Evolutionary conservation across 805 yeast species (phyloP).

Genomic region (Priceomyces carsonii): DNA sequence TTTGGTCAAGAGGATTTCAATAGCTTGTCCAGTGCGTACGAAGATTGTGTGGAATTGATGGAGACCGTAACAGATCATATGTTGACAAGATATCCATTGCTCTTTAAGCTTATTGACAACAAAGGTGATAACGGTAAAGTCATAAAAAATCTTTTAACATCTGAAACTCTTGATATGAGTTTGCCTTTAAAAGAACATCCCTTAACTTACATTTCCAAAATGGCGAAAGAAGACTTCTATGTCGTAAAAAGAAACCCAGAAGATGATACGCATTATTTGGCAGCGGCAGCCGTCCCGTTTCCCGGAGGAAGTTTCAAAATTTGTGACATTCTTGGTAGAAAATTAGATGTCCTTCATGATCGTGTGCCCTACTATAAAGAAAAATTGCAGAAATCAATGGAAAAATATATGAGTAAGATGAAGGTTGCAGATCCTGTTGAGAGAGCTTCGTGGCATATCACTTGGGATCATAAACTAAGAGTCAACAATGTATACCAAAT

Average conservation of each 20-base stretch:
- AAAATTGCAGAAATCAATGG: constrained; percentile 69
- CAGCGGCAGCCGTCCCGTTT: constrained; percentile 76
- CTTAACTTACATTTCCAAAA: constrained; percentile 57
- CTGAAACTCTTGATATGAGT: constrained; percentile 61
- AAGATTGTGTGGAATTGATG: constrained; percentile 65
- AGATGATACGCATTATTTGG: constrained; percentile 58
- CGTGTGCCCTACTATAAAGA: constrained; percentile 71
- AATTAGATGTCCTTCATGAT: constrained; percentile 62
- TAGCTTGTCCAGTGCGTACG: constrained; percentile 65
- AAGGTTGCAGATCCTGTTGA: constrained; percentile 64
- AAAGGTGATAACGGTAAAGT: constrained; percentile 49
- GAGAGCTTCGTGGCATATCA: constrained; percentile 72
- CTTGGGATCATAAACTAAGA: constrained; percentile 70
- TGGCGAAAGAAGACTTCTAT: constrained; percentile 79
- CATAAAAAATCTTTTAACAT: constrained; percentile 60
- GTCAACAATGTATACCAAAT: constrained; percentile 57
- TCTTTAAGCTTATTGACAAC: constrained; percentile 50
- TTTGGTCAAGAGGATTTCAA: constrained; percentile 65
- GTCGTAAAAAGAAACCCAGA: constrained; percentile 56
- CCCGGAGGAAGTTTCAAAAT: constrained; percentile 79
- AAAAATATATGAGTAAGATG: constrained; percentile 67
- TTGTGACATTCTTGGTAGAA: constrained; percentile 57
- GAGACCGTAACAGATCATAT: constrained; percentile 61
- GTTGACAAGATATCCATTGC: constrained; percentile 60
- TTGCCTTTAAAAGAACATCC: constrained; percentile 65